Base-by-base conservation (phyloP, 768 basidiomycete genomes). In the Tricholoma saponaceum region DNA sequence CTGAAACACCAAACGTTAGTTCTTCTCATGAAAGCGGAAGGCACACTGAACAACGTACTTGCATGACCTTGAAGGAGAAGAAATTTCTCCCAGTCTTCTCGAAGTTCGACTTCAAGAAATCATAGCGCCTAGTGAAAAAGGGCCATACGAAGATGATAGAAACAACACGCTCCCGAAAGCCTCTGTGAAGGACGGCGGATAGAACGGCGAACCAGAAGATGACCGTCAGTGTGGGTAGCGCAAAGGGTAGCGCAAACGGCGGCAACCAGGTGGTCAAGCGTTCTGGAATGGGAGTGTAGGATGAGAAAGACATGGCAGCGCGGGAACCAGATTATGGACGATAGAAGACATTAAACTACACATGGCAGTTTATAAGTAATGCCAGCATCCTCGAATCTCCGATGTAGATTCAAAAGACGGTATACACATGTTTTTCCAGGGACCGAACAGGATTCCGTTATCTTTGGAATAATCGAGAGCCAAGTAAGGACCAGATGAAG, bases 61-160 rank as follows among this genome's bases (percentile, higher is more conserved):
- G 53, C 18, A 54, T 10, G 14, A 54, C 12, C 23, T 54, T 54
- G 53, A 54, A 54, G 3, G 41, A 43, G 10, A 54, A 54, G 2
- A 44, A 44, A 26, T 44, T 41, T 13, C 30, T 23, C 2, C 53
- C 53, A 10, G 20, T 32, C n/a, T 54, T 54, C 44, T n/a, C 41
- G 9, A 54, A 54, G 26, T 54, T 54, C 9, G 37, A 28, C 20
- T 44, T 44, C 41, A 54, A 30, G 41, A 54, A 54, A 43, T 54
- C 53, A 32, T 54, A 44, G 2, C 53, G 53, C 41, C 22, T 54
- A 3, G 53, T 54, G 9, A 54, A 54, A 30, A 54, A 54, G 0
- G 53, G 53, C 53, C 53, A 54, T 13, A n/a, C 53, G 23, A 44
- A 28, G 5, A 44, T 9, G 26, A 54, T 54, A 18, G 47, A 50